A percentile compares a stretch with the other conserved stretches of the same genome.
These are phyloP conservation scores for Pythium periplocum DNA, from an alignment of 352 stramenopile genomes.

Conservation along the genomic window DNA sequence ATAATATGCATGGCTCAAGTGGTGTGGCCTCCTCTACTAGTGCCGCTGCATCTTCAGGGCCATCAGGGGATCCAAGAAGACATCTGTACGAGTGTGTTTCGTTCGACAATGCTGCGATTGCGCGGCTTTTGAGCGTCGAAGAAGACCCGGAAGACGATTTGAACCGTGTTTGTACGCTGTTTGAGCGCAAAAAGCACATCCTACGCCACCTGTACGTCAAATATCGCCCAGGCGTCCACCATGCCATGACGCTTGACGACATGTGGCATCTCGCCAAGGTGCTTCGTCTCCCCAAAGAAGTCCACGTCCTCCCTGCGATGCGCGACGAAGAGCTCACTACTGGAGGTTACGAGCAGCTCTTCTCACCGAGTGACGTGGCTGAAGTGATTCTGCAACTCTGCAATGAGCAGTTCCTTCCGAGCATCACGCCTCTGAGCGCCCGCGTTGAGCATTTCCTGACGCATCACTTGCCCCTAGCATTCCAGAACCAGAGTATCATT, in stretches of 20 bases:
- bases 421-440: slow-evolving; percentile 41
- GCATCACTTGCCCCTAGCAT: slow-evolving; percentile 42
- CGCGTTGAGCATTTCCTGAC: slow-evolving; percentile 56
- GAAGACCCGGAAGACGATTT: slow-evolving; percentile 43
- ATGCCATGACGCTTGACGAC: slow-evolving; percentile 58
- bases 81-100: slow-evolving; percentile 59
- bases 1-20: too few species aligned
- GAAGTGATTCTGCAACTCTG: slow-evolving; percentile 66
- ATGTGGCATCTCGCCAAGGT: slow-evolving; percentile 70
- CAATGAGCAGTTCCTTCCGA: slow-evolving; percentile 71
- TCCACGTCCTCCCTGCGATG: slow-evolving; percentile 49
- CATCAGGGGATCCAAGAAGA: background rate
- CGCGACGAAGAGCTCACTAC: slow-evolving; percentile 45
- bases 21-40: too few species aligned
- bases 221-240: slow-evolving; percentile 25
- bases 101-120: slow-evolving; percentile 48
- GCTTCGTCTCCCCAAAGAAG: slow-evolving; percentile 42
- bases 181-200: slow-evolving; percentile 50
- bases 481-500: slow-evolving; percentile 51
- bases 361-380: slow-evolving; percentile 52
- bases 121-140: slow-evolving; percentile 56
- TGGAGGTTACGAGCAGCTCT: slow-evolving; percentile 44
- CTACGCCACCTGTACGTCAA: slow-evolving; percentile 56
- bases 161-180: slow-evolving; percentile 24
- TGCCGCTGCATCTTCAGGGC: too few species aligned